Percentiles rank a stretch among this genome's conserved stretches.
Conservation (phyloP, 2,329 filamentous ascomycete species). For the Colletotrichum godetiae region DNA sequence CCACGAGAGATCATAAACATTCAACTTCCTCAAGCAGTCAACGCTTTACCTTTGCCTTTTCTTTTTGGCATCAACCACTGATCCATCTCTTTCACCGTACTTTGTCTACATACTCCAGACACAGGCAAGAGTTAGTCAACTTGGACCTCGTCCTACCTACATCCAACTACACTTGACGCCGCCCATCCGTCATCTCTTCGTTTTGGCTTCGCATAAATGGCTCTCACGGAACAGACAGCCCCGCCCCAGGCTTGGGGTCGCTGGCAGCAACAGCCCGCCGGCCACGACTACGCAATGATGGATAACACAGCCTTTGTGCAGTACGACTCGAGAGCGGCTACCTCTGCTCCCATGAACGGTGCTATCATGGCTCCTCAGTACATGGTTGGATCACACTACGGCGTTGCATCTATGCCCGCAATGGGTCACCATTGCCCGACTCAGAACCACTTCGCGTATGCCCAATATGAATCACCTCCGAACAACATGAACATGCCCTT, state of each 20-base stretch:
- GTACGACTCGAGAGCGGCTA: slow-evolving; percentile 58
- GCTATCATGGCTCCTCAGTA: slow-evolving; percentile 59
- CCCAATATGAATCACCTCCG: slow-evolving; percentile 52
- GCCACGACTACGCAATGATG: slow-evolving; percentile 59
- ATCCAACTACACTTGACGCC: slow-evolving; percentile 20
- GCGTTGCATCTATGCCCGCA: slow-evolving; percentile 53
- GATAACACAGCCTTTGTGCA: slow-evolving; percentile 58
- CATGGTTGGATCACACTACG: slow-evolving; percentile 57
- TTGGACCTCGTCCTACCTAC: background rate
- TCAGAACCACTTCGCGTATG: slow-evolving; percentile 56
- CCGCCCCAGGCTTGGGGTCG: slow-evolving; percentile 64
- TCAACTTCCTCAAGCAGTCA: background rate
- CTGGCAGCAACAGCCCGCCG: slow-evolving; percentile 59
- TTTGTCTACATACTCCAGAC: background rate
- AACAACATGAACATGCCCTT: slow-evolving; percentile 47
- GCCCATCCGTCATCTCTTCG: background rate
- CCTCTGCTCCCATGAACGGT: slow-evolving; percentile 53
- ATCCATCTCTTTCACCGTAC: slow-evolving; percentile 3
- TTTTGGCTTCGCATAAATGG: slow-evolving; percentile 47
- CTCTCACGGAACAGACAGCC: slow-evolving; percentile 58
- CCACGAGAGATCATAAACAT: slow-evolving; percentile 42
- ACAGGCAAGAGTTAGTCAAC: background rate
- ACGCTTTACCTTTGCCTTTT: slow-evolving; percentile 13
- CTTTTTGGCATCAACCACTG: slow-evolving; percentile 8
- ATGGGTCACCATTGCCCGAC: slow-evolving; percentile 55